phyloP scores from a whole-genome alignment of 208 protist genomes.

The Crithidia thermophila region DNA sequence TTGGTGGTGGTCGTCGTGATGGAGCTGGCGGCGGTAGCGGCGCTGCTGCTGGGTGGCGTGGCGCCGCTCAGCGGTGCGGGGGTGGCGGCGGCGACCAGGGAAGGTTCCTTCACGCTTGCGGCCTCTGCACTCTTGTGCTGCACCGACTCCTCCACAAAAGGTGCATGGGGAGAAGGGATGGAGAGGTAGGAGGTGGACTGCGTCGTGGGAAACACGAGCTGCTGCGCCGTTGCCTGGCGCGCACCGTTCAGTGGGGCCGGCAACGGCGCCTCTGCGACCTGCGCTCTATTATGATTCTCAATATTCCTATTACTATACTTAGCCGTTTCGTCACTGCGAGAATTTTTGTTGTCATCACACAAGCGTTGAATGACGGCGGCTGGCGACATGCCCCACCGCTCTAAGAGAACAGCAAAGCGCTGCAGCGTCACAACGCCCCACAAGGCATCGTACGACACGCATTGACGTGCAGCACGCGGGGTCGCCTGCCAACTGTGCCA shows the following conservation, averaged over 20 bases:
- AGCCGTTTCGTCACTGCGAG: too few species aligned
- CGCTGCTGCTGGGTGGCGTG: background rate
- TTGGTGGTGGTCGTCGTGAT: background rate
- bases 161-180: background rate
- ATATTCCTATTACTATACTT: too few species aligned
- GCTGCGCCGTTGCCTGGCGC: background rate
- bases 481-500: constrained; percentile 33
- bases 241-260: too few species aligned
- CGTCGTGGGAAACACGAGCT: background rate
- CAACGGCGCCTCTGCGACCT: too few species aligned
- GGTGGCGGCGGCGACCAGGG: too few species aligned
- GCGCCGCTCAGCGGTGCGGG: too few species aligned
- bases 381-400: constrained; percentile 38
- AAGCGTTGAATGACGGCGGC: constrained; percentile 20
- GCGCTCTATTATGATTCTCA: too few species aligned
- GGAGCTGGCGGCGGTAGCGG: background rate
- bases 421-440: constrained; percentile 53
- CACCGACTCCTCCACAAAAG: background rate
- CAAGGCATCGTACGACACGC: constrained; percentile 25
- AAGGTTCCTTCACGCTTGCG: too few species aligned
- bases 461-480: constrained; percentile 16
- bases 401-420: constrained; percentile 50
- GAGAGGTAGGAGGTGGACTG: constrained; percentile 10
- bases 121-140: too few species aligned
- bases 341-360: background rate